phyloP scores from a whole-genome alignment of 202 grass and related monocot species.

The Hordeum pubiflorum region DNA sequence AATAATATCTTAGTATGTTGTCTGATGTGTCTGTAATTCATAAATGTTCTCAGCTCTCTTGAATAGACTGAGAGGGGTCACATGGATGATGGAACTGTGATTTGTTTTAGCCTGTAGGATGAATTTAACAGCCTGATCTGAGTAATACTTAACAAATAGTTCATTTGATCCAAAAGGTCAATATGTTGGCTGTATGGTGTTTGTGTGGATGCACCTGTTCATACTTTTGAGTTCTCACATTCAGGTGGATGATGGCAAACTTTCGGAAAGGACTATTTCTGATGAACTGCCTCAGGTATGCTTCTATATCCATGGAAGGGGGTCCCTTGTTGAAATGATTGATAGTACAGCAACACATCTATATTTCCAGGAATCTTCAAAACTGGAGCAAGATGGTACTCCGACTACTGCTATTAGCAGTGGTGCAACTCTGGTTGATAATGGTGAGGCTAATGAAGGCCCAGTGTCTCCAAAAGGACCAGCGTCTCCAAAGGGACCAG shows the following conservation, averaged over 20 bases:
- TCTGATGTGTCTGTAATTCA: background rate
- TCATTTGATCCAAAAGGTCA: background rate
- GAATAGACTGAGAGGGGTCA: background rate
- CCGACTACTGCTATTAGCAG: slow-evolving; percentile 23
- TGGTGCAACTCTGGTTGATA: slow-evolving; percentile 33
- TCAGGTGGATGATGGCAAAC: slow-evolving; percentile 77
- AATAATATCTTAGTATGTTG: background rate
- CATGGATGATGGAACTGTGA: slow-evolving; percentile 18
- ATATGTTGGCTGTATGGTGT: background rate
- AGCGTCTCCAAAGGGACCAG: slow-evolving; percentile 26
- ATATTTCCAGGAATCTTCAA: slow-evolving; percentile 39
- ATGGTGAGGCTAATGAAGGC: slow-evolving; percentile 40
- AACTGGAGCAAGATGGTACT: slow-evolving; percentile 44
- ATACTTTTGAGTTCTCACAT: slow-evolving; percentile 23
- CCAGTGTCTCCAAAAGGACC: slow-evolving; percentile 36
- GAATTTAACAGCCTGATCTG: background rate
- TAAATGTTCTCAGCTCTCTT: background rate
- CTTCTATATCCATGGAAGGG: slow-evolving; percentile 11
- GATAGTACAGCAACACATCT: slow-evolving; percentile 5
- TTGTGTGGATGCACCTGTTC: background rate
- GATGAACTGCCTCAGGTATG: slow-evolving; percentile 64
- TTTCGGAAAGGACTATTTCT: slow-evolving; percentile 76
- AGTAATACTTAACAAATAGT: background rate
- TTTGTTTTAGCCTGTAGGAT: slow-evolving; percentile 22
- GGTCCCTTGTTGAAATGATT: background rate